phyloP scores from a whole-genome alignment of 1,284 basidiomycete genomes.

The Irpex sp. region DNA sequence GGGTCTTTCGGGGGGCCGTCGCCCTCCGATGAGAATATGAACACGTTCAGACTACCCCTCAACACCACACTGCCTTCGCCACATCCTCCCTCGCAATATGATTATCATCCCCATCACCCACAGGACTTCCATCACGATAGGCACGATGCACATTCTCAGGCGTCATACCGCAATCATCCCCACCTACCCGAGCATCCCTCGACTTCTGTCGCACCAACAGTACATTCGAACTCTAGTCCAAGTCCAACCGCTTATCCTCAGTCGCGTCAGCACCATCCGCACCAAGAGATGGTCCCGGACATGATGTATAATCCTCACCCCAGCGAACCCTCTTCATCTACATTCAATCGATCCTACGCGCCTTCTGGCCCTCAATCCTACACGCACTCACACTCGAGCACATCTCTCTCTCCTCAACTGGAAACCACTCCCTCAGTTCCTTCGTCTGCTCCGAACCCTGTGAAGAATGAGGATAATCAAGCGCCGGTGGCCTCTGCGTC shows the following conservation, averaged over 20 bases:
- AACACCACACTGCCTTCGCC: background rate
- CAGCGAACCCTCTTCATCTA: background rate
- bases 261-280: conserved; percentile 8
- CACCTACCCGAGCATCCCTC: background rate
- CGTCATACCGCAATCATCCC: conserved; percentile 1
- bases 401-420: conserved; percentile 8
- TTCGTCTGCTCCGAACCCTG: background rate
- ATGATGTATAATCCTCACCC: conserved; percentile 7
- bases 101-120: conserved; percentile 1
- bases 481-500: background rate
- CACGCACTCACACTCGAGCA: conserved; percentile 8
- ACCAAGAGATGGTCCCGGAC: conserved; percentile 8
- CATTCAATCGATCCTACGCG: background rate
- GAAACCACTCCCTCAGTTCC: background rate
- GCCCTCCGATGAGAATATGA: conserved; percentile 3
- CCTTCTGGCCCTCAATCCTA: conserved; percentile 3
- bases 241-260: background rate
- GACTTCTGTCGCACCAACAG: background rate
- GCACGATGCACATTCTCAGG: background rate
- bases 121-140: conserved; percentile 1
- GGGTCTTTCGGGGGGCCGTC: conserved; percentile 5
- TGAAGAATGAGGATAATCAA: background rate
- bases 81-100: background rate
- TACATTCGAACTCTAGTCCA: background rate
- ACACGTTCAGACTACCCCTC: conserved; percentile 1